These are phyloP conservation scores for Ogataea zsoltii DNA, from an alignment of 805 yeast genomes.

Conservation along the genomic window DNA sequence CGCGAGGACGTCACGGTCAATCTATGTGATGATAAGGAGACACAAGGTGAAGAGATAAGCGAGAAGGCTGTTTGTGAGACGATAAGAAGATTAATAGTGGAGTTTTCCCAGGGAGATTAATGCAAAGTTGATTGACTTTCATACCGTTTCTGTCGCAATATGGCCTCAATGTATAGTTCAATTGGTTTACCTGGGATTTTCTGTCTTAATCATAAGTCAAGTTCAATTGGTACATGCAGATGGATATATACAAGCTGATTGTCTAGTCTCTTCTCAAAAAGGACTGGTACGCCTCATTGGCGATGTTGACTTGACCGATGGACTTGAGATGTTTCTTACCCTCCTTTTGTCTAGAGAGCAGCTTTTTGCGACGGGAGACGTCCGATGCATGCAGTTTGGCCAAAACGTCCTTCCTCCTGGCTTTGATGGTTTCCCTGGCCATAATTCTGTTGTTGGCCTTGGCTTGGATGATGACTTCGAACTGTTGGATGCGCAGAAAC, in stretches of 20 bases:
- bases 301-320: conserved; percentile 74
- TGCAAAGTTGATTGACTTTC: no score
- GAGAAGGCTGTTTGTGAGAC: conserved; percentile 20
- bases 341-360: conserved; percentile 85
- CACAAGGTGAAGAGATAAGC: conserved; percentile 1
- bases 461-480: conserved; percentile 93
- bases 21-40: neutral
- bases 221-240: no score
- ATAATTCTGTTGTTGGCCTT: conserved; percentile 74
- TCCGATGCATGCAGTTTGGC: conserved; percentile 94
- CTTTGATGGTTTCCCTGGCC: conserved; percentile 92
- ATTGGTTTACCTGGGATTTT: no score
- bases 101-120: conserved; percentile 6
- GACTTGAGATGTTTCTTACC: conserved; percentile 86
- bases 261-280: conserved; percentile 51
- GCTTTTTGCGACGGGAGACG: conserved; percentile 83
- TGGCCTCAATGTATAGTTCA: no score
- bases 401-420: conserved; percentile 91
- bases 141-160: no score
- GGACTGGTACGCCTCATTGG: conserved; percentile 87
- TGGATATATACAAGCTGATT: conserved; percentile 11
- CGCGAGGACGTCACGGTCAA: conserved; percentile 10
- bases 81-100: conserved; percentile 23
- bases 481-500: conserved; percentile 77
- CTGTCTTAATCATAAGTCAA: no score